Evolutionary conservation across 305 asterid genomes (phyloP).

Genomic region (Fraxinus platypoda): DNA sequence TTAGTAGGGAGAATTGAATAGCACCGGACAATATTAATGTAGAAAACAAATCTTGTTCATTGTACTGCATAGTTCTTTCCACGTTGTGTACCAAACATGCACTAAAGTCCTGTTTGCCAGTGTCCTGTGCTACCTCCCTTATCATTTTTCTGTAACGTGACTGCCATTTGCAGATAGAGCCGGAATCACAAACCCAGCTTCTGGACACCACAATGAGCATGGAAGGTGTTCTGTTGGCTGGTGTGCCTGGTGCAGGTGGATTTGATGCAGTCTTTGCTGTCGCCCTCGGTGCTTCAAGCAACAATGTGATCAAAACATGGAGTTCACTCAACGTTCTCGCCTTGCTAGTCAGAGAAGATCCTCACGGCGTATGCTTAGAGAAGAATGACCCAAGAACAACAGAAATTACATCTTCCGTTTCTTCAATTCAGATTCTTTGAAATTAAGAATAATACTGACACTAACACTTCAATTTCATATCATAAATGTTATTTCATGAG

Average conservation of each 20-base stretch:
- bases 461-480: not conserved
- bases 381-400: slow-evolving; percentile 67
- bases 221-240: slow-evolving; percentile 89
- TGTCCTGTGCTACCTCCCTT: slow-evolving; percentile 3
- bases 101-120: not conserved
- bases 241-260: slow-evolving; percentile 99
- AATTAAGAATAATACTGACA: not conserved
- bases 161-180: slow-evolving; percentile 67
- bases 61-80: not conserved
- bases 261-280: slow-evolving; percentile 91
- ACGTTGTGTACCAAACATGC: not conserved
- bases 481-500: not conserved
- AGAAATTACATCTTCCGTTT: slow-evolving; percentile 52
- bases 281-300: slow-evolving; percentile 63
- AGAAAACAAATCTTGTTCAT: not conserved
- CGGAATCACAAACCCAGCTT: slow-evolving; percentile 78
- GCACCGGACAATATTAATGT: not conserved
- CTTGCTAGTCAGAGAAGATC: slow-evolving; percentile 86
- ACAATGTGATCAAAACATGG: slow-evolving; percentile 63
- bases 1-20: not conserved
- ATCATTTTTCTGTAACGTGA: slow-evolving; percentile 11
- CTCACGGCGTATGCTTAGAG: slow-evolving; percentile 73
- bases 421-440: slow-evolving; percentile 55
- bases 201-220: slow-evolving; percentile 72
- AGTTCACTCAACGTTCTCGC: slow-evolving; percentile 74